phyloP scores from a whole-genome alignment of 2,329 filamentous ascomycete genomes.

The Phaeosphaeria sp. region DNA sequence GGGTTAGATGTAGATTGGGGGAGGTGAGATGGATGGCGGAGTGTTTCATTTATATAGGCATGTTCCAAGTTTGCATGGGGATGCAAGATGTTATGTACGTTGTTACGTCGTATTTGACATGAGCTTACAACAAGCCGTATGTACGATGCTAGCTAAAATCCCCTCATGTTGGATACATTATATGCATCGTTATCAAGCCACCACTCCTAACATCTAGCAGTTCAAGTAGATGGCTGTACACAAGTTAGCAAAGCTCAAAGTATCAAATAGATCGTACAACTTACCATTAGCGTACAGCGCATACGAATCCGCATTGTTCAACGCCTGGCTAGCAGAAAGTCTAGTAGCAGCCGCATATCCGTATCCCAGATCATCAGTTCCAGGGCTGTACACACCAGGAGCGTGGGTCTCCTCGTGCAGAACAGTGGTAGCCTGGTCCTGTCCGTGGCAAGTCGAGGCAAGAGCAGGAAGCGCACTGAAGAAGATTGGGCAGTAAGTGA shows the following conservation, averaged over 20 bases:
- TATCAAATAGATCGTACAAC: constrained; percentile 3
- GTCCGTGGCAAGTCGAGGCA: constrained; percentile 63
- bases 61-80: too few species aligned
- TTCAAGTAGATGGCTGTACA: constrained; percentile 10
- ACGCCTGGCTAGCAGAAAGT: constrained; percentile 58
- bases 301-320: constrained; percentile 71
- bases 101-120: neutral
- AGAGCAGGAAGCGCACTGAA: constrained; percentile 62
- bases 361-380: constrained; percentile 65
- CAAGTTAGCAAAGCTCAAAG: constrained; percentile 1
- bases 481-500: constrained; percentile 69
- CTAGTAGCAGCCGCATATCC: constrained; percentile 60
- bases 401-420: constrained; percentile 72
- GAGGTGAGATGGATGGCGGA: too few species aligned
- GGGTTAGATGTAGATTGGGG: constrained; percentile 37
- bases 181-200: neutral
- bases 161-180: neutral
- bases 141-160: neutral
- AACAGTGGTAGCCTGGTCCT: constrained; percentile 70
- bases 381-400: constrained; percentile 58
- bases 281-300: constrained; percentile 61
- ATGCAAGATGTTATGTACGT: neutral
- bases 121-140: neutral
- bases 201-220: constrained; percentile 2
- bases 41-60: too few species aligned